Conservation (phyloP, 768 basidiomycete species). For the Gloeophyllum trabeum region DNA sequence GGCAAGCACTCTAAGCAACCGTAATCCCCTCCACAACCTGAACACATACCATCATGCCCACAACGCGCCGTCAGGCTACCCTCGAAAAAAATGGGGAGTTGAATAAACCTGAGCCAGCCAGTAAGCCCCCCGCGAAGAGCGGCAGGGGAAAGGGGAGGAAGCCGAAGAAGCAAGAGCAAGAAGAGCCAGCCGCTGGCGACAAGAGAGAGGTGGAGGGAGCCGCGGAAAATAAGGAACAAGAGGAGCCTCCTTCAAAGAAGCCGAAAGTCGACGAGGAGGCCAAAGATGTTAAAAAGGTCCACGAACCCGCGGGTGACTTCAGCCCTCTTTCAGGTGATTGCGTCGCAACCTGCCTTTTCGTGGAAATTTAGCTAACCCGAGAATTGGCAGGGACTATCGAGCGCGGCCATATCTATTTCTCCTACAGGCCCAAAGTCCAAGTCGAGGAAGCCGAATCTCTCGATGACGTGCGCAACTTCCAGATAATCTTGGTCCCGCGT, state of each 20-base stretch:
- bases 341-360: not conserved
- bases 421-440: slow-evolving; percentile 49
- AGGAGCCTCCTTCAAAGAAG: slow-evolving; percentile 13
- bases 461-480: slow-evolving; percentile 46
- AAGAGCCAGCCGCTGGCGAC: slow-evolving; percentile 5
- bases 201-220: slow-evolving; percentile 11
- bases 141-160: not conserved
- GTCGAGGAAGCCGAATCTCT: slow-evolving; percentile 38
- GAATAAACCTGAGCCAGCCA: slow-evolving; percentile 3
- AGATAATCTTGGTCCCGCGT: slow-evolving; percentile 49
- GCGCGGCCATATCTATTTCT: slow-evolving; percentile 52
- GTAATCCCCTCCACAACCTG: no score
- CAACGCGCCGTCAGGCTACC: slow-evolving; percentile 10
- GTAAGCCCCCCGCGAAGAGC: slow-evolving; percentile 1
- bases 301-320: not conserved
- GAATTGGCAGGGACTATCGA: slow-evolving; percentile 42
- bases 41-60: slow-evolving; percentile 9
- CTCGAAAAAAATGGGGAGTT: slow-evolving; percentile 1
- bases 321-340: not conserved
- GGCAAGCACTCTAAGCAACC: no score
- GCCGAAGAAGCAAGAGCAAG: slow-evolving; percentile 3
- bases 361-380: no score
- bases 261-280: slow-evolving; percentile 9
- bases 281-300: not conserved
- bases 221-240: slow-evolving; percentile 4